Evolutionary conservation across 1,284 basidiomycete genomes (phyloP), one percentile per base, ranked within the genome.

Genomic region (Irpex lacteus): DNA sequence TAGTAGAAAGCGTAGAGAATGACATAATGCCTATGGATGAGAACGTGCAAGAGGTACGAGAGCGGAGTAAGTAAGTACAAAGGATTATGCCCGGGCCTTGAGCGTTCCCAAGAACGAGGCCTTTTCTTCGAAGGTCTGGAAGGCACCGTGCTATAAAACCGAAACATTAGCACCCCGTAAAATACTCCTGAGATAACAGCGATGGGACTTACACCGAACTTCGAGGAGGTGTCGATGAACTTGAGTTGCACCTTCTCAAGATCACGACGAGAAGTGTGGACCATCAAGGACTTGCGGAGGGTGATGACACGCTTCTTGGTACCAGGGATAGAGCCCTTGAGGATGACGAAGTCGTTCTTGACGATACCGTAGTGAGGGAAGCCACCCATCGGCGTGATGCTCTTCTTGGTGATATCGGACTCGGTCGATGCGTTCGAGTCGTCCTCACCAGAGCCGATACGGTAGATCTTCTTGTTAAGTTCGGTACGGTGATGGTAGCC

Each of bases 401-500:
- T 72, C 87, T 99, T 99, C 84, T 93, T 88, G 73, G 95, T 96
- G 74, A 95, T 86, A 77, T 98, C 96, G 68, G 90, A 89, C 70
- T 97, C 96, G 59, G 98, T 99, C 64, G 96, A 90, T 47, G 95
- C 98, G 70, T 96, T 98, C 68, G 79, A 84, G 55, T 89, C 86
- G 75, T 97, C 94, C 57, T 80, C 74, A 70, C 91, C 96, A 72
- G 88, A 85, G 71, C 92, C 94, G 72, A 99, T 89, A 71, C 98
- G 94, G 89, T 98, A 99, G 79, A 98, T 90, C 86, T 98, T 98
- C 89, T 98, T 98, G 90, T 98, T 98, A 75, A 96, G 85, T 80
- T 95, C 93, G 64, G 96, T 98, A 78, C 97, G 95, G 84, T 98
- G 96, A 80, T 98, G 96, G 87, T 98, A 99, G 78, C 97, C 97